Percentiles rank a stretch among this genome's conserved stretches.
These are phyloP conservation scores for Acanthamoeba lenticulata DNA, from an alignment of 208 protist species.

Conservation along the genomic window DNA sequence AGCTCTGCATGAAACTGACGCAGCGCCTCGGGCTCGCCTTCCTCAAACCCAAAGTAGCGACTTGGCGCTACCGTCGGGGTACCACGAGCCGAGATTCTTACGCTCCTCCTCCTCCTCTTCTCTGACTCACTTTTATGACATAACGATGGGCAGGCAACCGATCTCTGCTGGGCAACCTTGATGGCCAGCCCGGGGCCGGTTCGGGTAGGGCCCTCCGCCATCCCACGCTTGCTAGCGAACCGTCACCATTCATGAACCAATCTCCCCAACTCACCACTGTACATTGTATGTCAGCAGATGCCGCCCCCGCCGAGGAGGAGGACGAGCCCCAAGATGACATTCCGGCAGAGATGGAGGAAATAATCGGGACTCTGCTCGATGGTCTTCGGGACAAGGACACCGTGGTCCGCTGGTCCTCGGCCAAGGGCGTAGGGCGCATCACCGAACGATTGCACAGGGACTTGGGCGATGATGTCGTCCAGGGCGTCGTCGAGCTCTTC, in stretches of 20 bases:
- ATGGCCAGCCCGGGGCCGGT: conserved; percentile 47
- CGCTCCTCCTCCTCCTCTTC: neutral
- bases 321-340: conserved; percentile 77
- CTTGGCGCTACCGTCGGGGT: conserved; percentile 94
- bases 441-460: conserved; percentile 91
- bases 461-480: conserved; percentile 93
- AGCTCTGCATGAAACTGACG: conserved; percentile 88
- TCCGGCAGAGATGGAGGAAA: conserved; percentile 79
- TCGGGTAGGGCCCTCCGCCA: neutral
- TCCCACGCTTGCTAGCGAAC: too few species aligned
- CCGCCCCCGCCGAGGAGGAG: conserved; percentile 70
- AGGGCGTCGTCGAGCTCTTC: conserved; percentile 89
- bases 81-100: conserved; percentile 50
- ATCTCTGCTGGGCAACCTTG: conserved; percentile 37
- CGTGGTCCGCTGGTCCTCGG: conserved; percentile 96
- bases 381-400: conserved; percentile 88
- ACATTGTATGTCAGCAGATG: neutral
- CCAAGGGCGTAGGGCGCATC: conserved; percentile 96
- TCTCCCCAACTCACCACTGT: too few species aligned
- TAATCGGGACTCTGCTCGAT: conserved; percentile 79
- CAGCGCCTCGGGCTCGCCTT: conserved; percentile 93
- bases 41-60: conserved; percentile 88
- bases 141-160: conserved; percentile 37
- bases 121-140: neutral
- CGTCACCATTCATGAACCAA: too few species aligned